Conservation (phyloP, 2,329 filamentous ascomycete genomes). For the Conoideocrella luteorostrata region DNA sequence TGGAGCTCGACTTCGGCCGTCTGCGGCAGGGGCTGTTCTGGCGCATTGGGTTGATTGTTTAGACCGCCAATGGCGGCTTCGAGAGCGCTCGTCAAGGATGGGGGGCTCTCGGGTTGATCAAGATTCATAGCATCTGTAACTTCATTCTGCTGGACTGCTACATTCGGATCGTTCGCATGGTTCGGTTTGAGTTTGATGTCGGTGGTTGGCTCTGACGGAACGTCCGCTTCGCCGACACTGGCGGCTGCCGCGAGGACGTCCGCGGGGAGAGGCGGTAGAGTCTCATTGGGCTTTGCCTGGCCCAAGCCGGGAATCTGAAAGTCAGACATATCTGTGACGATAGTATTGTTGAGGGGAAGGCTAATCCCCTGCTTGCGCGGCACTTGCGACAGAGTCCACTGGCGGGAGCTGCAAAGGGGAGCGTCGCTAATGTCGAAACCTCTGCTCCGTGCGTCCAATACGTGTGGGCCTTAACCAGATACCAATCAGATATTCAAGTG, state of each 20-base stretch:
- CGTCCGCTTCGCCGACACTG: slow-evolving; percentile 15
- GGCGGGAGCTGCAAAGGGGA: no score
- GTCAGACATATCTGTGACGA: slow-evolving; percentile 27
- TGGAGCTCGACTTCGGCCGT: slow-evolving; percentile 18
- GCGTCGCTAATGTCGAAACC: no score
- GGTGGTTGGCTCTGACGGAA: neutral
- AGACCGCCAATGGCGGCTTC: slow-evolving; percentile 38
- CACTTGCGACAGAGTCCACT: no score
- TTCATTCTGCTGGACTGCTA: neutral
- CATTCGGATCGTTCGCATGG: neutral
- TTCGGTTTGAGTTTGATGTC: neutral
- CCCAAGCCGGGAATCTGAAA: slow-evolving; percentile 39
- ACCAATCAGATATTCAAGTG: neutral
- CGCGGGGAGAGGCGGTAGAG: slow-evolving; percentile 30
- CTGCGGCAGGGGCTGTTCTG: slow-evolving; percentile 8
- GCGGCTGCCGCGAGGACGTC: slow-evolving; percentile 25
- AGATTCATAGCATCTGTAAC: slow-evolving; percentile 29
- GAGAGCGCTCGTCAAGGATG: slow-evolving; percentile 34
- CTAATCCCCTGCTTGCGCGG: no score
- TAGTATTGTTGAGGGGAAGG: neutral
- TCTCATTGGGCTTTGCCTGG: slow-evolving; percentile 36
- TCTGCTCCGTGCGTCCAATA: no score
- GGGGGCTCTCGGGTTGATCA: slow-evolving; percentile 28
- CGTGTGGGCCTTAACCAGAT: no score
- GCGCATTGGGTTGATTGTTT: slow-evolving; percentile 10